Conservation (phyloP, 2,329 filamentous ascomycete species). For the Ramularia endophylla region DNA sequence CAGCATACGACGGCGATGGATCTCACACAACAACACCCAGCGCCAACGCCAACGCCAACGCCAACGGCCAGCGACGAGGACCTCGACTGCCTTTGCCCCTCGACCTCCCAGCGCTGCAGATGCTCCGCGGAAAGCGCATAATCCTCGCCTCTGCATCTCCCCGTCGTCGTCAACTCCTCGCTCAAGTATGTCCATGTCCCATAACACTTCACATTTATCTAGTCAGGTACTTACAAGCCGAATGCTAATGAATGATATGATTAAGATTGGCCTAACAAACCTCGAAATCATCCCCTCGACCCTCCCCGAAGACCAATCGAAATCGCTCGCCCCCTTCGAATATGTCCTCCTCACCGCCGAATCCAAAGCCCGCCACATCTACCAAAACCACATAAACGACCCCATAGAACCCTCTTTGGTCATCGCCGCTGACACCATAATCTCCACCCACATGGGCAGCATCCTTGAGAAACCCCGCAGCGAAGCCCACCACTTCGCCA, state of each 20-base stretch:
- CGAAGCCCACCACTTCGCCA: constrained; percentile 73
- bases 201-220: not conserved
- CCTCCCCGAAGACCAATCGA: constrained; percentile 79
- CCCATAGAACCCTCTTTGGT: constrained; percentile 38
- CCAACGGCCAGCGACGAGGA: constrained; percentile 13
- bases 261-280: constrained; percentile 73
- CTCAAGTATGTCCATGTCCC: constrained; percentile 49
- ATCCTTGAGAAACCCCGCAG: constrained; percentile 88
- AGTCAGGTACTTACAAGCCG: not conserved
- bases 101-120: constrained; percentile 69
- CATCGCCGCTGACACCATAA: constrained; percentile 44
- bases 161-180: constrained; percentile 72
- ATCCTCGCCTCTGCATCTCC: constrained; percentile 90
- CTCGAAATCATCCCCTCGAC: constrained; percentile 80
- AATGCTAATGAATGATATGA: not conserved
- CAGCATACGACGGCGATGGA: constrained; percentile 33
- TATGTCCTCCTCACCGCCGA: constrained; percentile 86
- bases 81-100: constrained; percentile 58
- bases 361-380: constrained; percentile 75
- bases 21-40: not conserved
- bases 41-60: constrained; percentile 7
- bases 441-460: constrained; percentile 66
- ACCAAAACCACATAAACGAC: constrained; percentile 53
- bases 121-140: constrained; percentile 71
- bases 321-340: constrained; percentile 72